Base-by-base conservation (phyloP, 495 filamentous ascomycete genomes). In the Penicillium silybi region DNA sequence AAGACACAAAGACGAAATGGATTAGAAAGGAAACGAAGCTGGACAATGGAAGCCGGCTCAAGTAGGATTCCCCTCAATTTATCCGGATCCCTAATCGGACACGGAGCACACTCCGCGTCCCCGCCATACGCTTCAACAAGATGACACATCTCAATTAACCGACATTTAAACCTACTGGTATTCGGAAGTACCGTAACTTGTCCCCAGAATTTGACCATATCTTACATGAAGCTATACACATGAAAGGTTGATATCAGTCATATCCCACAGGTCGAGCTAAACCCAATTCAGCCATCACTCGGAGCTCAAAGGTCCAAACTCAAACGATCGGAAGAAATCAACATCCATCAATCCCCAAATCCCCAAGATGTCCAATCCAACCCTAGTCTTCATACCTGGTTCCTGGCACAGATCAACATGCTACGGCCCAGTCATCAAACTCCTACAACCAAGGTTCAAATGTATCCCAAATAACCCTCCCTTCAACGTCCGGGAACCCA, bases 381-480 rank as follows among this genome's bases (percentile, higher is more conserved):
- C 70, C 0, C 65, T 80, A 8, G 55, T 80, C 52, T 64, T 81
- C 43, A 58, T 80, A 20, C 77, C 70, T 8, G 79, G 75, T 25
- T 71, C 75, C 26, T 80, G 73, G 71, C 72, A 79, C 53, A 65
- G 53, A 20, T 70, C 75, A 1, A 50, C 26, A 20, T 70, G 64
- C 66, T 81, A 70, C 58, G 39, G 68, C 50, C 44, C 47, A 15
- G 56, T 79, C 38, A 72, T 61, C 34, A 45, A 62, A 6, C 64
- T 69, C 41, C 71, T 82, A 13, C 52, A 65, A 34, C 53, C 54
- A 25, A 41, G 57, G 23, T 52, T 63, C 13, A 56, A 46, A 58
- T 71, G 66, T 41, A 41, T 62, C 48, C 6, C 59, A 6, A 6
- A 46, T 62, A 11, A 56, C 71, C 16, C 76, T 76, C 47, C 61